Evolutionary conservation across 768 basidiomycete species (phyloP), one percentile per base, ranked within the genome.

Genomic region (Lactarius indigo): DNA sequence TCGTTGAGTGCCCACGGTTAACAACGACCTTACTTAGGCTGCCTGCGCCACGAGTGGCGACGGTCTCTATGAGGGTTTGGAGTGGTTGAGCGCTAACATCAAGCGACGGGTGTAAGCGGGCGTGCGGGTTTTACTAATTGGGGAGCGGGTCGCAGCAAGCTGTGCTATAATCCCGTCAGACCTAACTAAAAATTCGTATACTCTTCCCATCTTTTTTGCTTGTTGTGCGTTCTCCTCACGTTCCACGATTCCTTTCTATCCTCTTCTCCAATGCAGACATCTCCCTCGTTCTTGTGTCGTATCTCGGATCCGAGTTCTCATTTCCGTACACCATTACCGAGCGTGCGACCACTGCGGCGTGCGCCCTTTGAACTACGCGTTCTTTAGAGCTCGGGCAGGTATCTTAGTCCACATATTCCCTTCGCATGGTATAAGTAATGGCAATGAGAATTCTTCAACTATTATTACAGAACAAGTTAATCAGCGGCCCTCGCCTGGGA

Each of bases 11-110:
- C 63, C 63, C 69, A 69, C 70, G 68, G 47, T 6, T 64, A 17
- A 39, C 15, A 37, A 50, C 41, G 33, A 6, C 23, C 30, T 66
- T 68, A 60, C 39, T 69, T 71, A 99, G 92, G 93, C 96, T 71
- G 95, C 97, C 55, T 99, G 96, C 76, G 97, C 97, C 64, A 98
- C 97, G 55, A 96, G 92, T 72, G 97, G 96, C 71, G 97, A 98
- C 76, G 97, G 97, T 82, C 84, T 98, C 65, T 98, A 98, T 78
- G 96, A 98, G 81, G 96, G 96, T 79, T 84, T 97, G 73, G 96
- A 98, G 82, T 98, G 95, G 96, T 81, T 94, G 85, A 91, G 89
- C 72, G 85, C 86, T 72, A 94, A 94, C 84, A 90, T 94, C 82
- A 92, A 91, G 81, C 88, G 89, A 77, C 88, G 89, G 78, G 81